Conservation (phyloP, 345 rosid genomes). For the Populus pruinosa region DNA sequence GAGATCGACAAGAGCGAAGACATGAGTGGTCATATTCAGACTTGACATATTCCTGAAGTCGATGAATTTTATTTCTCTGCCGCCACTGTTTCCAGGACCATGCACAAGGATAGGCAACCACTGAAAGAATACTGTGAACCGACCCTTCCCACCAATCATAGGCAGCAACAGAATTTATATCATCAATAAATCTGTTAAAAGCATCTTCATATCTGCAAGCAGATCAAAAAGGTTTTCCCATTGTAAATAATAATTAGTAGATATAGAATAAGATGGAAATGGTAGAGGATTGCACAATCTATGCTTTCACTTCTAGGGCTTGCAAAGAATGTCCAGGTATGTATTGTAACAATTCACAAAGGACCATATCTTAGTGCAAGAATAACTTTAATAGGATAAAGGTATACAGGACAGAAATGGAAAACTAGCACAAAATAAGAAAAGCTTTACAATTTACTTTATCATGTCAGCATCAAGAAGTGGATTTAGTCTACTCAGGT, state of each 20-base stretch:
- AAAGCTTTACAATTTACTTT: background rate
- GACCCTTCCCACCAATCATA: slow-evolving; percentile 99
- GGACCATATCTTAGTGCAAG: background rate
- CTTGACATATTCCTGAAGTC: slow-evolving; percentile 94
- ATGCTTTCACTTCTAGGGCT: slow-evolving; percentile 4
- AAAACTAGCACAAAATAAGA: background rate
- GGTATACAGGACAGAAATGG: background rate
- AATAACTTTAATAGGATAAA: background rate
- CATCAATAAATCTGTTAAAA: slow-evolving; percentile 92
- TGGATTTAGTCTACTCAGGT: background rate
- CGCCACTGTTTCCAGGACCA: slow-evolving; percentile 99
- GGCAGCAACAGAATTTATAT: slow-evolving; percentile 93
- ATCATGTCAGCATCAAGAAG: background rate
- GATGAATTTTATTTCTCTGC: slow-evolving; percentile 73
- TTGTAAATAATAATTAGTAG: slow-evolving; percentile 6
- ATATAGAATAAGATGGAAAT: slow-evolving; percentile 4
- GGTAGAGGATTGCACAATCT: slow-evolving; percentile 6
- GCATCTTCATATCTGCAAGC: slow-evolving; percentile 88
- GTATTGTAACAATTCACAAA: slow-evolving; percentile 6
- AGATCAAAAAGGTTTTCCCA: slow-evolving; percentile 17
- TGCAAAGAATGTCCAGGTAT: background rate
- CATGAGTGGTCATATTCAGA: slow-evolving; percentile 97
- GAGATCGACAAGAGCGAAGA: slow-evolving; percentile 96
- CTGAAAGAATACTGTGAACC: slow-evolving; percentile 80
- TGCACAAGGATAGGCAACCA: slow-evolving; percentile 93